phyloP scores from a whole-genome alignment of 1,284 basidiomycete genomes.

The Cronartium quercuum region DNA sequence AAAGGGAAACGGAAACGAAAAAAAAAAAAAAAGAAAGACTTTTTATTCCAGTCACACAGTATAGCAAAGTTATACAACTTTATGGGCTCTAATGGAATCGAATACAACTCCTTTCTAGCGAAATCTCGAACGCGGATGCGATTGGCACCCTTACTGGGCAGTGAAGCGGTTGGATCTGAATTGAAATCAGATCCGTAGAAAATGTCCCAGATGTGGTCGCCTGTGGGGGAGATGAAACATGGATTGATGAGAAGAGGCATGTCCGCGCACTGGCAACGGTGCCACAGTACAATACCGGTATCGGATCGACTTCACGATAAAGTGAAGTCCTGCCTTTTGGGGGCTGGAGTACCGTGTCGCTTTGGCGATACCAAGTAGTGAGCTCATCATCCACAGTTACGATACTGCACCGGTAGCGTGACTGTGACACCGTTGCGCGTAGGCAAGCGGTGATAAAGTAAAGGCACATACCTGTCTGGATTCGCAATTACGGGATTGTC shows the following conservation, averaged over 20 bases:
- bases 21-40: not conserved
- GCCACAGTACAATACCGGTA: too few relatives aligned
- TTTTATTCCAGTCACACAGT: slow-evolving; percentile 8
- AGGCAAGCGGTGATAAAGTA: not conserved
- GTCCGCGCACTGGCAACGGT: too few relatives aligned
- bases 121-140: slow-evolving; percentile 11
- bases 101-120: not conserved
- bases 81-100: not conserved
- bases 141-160: not conserved
- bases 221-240: not conserved
- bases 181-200: slow-evolving; percentile 4
- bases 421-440: too few relatives aligned
- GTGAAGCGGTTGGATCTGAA: not conserved
- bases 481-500: not conserved
- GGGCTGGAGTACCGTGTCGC: too few relatives aligned
- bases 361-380: too few relatives aligned
- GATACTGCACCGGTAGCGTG: too few relatives aligned
- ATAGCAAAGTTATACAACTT: slow-evolving; percentile 17
- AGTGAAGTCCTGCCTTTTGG: too few relatives aligned
- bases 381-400: too few relatives aligned
- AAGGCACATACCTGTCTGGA: slow-evolving; percentile 2
- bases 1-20: not conserved
- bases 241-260: not conserved
- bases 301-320: too few relatives aligned
- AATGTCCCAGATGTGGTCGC: slow-evolving; percentile 15